A percentile compares a stretch with the other conserved stretches of the same genome.
Evolutionary conservation across 1,284 basidiomycete species (phyloP).

Genomic region (Pyrrhoderma noxium): DNA sequence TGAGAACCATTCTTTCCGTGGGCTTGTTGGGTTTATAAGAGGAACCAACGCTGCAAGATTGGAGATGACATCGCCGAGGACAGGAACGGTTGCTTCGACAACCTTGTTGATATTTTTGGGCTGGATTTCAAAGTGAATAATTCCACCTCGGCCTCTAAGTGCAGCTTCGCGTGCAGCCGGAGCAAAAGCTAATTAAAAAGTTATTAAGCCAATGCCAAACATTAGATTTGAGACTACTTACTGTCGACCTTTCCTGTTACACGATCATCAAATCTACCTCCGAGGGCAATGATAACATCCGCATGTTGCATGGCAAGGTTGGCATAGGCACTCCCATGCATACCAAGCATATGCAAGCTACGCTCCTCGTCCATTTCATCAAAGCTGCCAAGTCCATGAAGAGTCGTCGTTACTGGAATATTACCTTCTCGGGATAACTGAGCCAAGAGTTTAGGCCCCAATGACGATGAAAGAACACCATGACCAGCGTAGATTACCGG

Average conservation of each 20-base stretch:
- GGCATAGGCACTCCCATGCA: slow-evolving; percentile 97
- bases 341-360: slow-evolving; percentile 96
- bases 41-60: slow-evolving; percentile 82
- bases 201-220: neutral
- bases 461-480: slow-evolving; percentile 78
- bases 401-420: slow-evolving; percentile 95
- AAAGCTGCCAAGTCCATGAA: slow-evolving; percentile 93
- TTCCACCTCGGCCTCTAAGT: slow-evolving; percentile 81
- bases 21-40: slow-evolving; percentile 50
- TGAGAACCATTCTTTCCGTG: slow-evolving; percentile 75
- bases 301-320: slow-evolving; percentile 97
- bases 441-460: slow-evolving; percentile 80
- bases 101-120: slow-evolving; percentile 99
- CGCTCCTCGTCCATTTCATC: slow-evolving; percentile 85
- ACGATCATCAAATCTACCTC: slow-evolving; percentile 95
- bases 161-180: slow-evolving; percentile 89
- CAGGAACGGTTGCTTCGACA: slow-evolving; percentile 87
- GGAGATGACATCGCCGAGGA: slow-evolving; percentile 88
- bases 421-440: slow-evolving; percentile 80
- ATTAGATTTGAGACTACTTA: slow-evolving; percentile 23
- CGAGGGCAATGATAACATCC: slow-evolving; percentile 95
- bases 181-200: slow-evolving; percentile 58
- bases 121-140: slow-evolving; percentile 98
- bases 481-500: slow-evolving; percentile 95
- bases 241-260: slow-evolving; percentile 88